Evolutionary conservation across 441 rosid genomes (phyloP).

Genomic region (Gossypium gossypioides): DNA sequence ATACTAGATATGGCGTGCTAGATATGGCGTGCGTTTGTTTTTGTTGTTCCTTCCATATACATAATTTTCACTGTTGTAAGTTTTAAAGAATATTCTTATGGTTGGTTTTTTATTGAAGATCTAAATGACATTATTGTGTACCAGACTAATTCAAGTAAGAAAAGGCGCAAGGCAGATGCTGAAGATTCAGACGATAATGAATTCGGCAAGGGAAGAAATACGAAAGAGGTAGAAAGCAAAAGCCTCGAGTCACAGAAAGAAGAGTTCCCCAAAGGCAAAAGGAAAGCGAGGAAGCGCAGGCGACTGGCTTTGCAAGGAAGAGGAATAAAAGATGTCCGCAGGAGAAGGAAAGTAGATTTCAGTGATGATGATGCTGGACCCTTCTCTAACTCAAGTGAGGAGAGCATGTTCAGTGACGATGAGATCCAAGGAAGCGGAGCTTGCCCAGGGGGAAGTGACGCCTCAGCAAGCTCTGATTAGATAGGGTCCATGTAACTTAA

Average conservation of each 20-base stretch:
- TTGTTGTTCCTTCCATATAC: not conserved
- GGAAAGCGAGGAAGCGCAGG: slow-evolving; percentile 71
- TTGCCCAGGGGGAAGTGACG: slow-evolving; percentile 37
- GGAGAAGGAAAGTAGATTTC: slow-evolving; percentile 35
- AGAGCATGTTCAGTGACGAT: slow-evolving; percentile 57
- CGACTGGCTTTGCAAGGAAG: slow-evolving; percentile 62
- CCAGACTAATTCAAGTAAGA: slow-evolving; percentile 80
- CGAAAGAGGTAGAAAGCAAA: slow-evolving; percentile 37
- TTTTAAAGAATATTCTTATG: not conserved
- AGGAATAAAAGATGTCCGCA: slow-evolving; percentile 47
- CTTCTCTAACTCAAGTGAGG: slow-evolving; percentile 63
- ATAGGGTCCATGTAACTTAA: slow-evolving; percentile 23
- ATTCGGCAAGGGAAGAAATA: slow-evolving; percentile 32
- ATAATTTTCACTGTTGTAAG: not conserved
- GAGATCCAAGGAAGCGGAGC: slow-evolving; percentile 42
- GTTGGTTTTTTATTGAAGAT: slow-evolving; percentile 5
- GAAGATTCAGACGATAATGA: slow-evolving; percentile 71
- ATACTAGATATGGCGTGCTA: not conserved
- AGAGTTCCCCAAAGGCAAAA: slow-evolving; percentile 72
- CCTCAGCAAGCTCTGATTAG: slow-evolving; percentile 60
- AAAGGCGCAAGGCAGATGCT: slow-evolving; percentile 66
- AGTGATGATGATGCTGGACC: slow-evolving; percentile 45
- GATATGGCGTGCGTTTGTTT: not conserved
- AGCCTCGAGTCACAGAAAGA: slow-evolving; percentile 58
- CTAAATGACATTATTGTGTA: slow-evolving; percentile 14